Percentiles rank a stretch among this genome's conserved stretches.
These are phyloP conservation scores for Helichrysum umbraculigerum DNA, from an alignment of 129 eudicot species.

Conservation along the genomic window DNA sequence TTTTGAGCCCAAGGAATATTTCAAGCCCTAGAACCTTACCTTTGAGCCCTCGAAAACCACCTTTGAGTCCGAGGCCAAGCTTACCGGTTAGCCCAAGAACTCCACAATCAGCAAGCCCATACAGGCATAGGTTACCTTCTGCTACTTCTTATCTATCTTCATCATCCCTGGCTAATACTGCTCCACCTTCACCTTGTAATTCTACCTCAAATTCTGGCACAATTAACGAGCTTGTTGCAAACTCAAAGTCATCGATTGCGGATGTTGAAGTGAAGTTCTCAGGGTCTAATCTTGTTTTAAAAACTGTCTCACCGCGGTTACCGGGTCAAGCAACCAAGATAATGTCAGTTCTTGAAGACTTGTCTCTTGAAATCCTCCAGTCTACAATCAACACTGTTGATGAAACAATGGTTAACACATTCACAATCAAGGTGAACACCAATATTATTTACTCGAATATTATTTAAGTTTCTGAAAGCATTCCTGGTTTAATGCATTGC, in stretches of 20 bases:
- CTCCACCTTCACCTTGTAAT: slow-evolving; percentile 43
- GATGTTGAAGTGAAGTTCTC: slow-evolving; percentile 91
- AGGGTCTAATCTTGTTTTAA: slow-evolving; percentile 71
- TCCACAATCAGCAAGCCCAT: slow-evolving; percentile 64
- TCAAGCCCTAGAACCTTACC: slow-evolving; percentile 79
- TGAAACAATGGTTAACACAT: slow-evolving; percentile 63
- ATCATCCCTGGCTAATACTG: slow-evolving; percentile 34
- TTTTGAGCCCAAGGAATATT: slow-evolving; percentile 67
- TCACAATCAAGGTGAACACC: slow-evolving; percentile 81
- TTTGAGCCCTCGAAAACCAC: slow-evolving; percentile 82
- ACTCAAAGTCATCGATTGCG: slow-evolving; percentile 75
- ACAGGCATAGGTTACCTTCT: slow-evolving; percentile 43
- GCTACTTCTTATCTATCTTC: slow-evolving; percentile 23
- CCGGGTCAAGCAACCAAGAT: slow-evolving; percentile 85
- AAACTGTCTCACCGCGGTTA: slow-evolving; percentile 62
- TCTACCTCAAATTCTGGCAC: slow-evolving; percentile 44
- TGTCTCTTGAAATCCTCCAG: slow-evolving; percentile 83
- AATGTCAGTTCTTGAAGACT: slow-evolving; percentile 65
- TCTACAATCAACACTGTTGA: slow-evolving; percentile 61
- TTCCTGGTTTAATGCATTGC: slow-evolving; percentile 13
- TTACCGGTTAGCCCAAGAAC: slow-evolving; percentile 91
- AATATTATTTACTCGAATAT: not conserved
- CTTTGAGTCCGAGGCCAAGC: slow-evolving; percentile 77
- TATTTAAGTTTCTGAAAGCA: slow-evolving; percentile 5
- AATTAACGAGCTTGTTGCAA: slow-evolving; percentile 74